These are phyloP conservation scores for Alliaria petiolata DNA, from an alignment of 345 rosid species.

Conservation along the genomic window DNA sequence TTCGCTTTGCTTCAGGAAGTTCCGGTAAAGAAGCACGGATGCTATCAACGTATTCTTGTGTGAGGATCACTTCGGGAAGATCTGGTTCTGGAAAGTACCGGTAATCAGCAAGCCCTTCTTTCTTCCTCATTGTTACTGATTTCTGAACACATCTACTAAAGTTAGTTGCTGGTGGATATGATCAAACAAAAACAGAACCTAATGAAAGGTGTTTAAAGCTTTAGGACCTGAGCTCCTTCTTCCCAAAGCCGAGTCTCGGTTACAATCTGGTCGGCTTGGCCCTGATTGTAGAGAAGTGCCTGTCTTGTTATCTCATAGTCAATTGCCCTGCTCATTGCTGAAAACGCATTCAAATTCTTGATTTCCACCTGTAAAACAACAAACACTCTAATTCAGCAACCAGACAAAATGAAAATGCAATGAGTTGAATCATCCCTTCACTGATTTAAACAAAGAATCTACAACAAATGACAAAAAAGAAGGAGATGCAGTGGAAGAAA, in stretches of 20 bases:
- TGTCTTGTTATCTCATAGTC: constrained; percentile 91
- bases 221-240: constrained; percentile 79
- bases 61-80: constrained; percentile 80
- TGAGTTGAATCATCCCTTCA: not conserved
- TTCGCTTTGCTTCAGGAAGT: constrained; percentile 85
- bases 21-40: constrained; percentile 65
- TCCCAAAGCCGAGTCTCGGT: constrained; percentile 99
- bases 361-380: constrained; percentile 69
- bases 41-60: constrained; percentile 58
- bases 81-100: constrained; percentile 96
- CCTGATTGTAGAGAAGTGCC: constrained; percentile 60
- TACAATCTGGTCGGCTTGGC: constrained; percentile 62
- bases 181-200: not conserved
- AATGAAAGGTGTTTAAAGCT: constrained; percentile 2
- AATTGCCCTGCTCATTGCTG: constrained; percentile 80
- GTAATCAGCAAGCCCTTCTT: constrained; percentile 96
- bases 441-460: not conserved
- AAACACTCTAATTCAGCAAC: not conserved
- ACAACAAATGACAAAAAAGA: not conserved
- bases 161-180: not conserved
- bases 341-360: constrained; percentile 89
- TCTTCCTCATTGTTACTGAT: constrained; percentile 93
- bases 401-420: not conserved
- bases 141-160: constrained; percentile 44
- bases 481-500: constrained; percentile 8